phyloP scores from a whole-genome alignment of 73 alveolate genomes.

The Paramecium caudatum region DNA sequence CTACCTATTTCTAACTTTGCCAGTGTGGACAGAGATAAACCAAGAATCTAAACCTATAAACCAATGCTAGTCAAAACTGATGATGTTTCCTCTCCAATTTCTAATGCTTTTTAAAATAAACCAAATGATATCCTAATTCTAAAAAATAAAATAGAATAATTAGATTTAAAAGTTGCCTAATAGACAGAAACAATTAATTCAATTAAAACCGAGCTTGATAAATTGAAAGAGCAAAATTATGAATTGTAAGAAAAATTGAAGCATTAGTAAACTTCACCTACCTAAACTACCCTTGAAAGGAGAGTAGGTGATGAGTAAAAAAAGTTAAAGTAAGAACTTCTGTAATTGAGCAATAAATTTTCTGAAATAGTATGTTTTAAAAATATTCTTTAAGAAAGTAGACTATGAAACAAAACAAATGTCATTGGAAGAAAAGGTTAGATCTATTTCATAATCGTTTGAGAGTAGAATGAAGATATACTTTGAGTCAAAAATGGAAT shows the following conservation, averaged over 20 bases:
- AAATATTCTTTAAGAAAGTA: background rate
- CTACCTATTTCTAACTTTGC: conserved; percentile 11
- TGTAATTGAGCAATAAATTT: background rate
- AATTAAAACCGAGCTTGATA: background rate
- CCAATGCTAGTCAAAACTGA: background rate
- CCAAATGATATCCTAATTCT: conserved; percentile 14
- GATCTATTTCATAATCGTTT: background rate
- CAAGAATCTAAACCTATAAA: conserved; percentile 1
- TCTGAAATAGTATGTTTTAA: background rate
- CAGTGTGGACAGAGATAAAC: conserved; percentile 2
- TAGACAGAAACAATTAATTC: background rate
- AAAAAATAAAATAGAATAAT: background rate
- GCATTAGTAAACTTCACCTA: background rate
- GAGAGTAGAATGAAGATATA: conserved; percentile 28
- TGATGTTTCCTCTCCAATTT: background rate
- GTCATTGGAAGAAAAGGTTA: conserved; percentile 51
- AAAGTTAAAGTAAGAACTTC: background rate
- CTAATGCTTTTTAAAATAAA: background rate
- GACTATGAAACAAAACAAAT: conserved; percentile 25
- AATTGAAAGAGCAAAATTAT: conserved; percentile 1
- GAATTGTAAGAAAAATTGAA: conserved; percentile 27
- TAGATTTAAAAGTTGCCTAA: background rate
- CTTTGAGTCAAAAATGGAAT: conserved; percentile 47
- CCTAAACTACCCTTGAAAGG: background rate
- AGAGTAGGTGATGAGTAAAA: conserved; percentile 8